Conservation (phyloP, 306 rosid species). For the Gastrolobium bilobum region DNA sequence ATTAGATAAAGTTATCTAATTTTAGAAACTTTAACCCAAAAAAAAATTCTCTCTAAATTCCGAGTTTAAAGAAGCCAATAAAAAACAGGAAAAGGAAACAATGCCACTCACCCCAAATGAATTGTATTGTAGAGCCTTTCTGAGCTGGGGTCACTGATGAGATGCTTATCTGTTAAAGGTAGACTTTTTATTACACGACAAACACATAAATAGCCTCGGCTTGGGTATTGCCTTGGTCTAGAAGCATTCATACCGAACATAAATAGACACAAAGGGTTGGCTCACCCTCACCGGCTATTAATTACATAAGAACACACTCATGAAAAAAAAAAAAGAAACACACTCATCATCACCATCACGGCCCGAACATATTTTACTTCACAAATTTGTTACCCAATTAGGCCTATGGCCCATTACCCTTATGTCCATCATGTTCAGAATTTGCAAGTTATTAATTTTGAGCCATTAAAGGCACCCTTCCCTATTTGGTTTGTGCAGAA, state of each 20-base stretch:
- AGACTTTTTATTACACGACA: neutral
- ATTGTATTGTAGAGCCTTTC: neutral
- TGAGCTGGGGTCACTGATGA: slow-evolving; percentile 7
- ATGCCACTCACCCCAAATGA: neutral
- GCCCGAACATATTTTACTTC: slow-evolving; percentile 21
- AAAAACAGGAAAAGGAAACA: neutral
- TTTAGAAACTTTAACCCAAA: no score
- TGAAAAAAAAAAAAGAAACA: neutral
- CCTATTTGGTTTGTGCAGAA: slow-evolving; percentile 10
- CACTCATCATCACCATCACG: slow-evolving; percentile 9
- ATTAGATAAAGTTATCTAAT: no score
- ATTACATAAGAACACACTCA: neutral
- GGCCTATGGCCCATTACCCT: slow-evolving; percentile 29
- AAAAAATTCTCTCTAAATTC: neutral
- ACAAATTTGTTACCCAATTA: slow-evolving; percentile 19
- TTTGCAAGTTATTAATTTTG: slow-evolving; percentile 16
- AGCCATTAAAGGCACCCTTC: slow-evolving; percentile 1
- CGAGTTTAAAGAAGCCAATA: neutral
- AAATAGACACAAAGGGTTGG: slow-evolving; percentile 21
- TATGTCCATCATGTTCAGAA: slow-evolving; percentile 10
- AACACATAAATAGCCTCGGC: neutral
- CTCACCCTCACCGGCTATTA: slow-evolving; percentile 30
- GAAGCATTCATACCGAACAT: slow-evolving; percentile 8
- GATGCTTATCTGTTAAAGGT: slow-evolving; percentile 4
- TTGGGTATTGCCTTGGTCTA: slow-evolving; percentile 30